Percentiles rank a stretch among this genome's conserved stretches.
phyloP scores from a whole-genome alignment of 148 eudicot species.

The Arctostaphylos glauca region DNA sequence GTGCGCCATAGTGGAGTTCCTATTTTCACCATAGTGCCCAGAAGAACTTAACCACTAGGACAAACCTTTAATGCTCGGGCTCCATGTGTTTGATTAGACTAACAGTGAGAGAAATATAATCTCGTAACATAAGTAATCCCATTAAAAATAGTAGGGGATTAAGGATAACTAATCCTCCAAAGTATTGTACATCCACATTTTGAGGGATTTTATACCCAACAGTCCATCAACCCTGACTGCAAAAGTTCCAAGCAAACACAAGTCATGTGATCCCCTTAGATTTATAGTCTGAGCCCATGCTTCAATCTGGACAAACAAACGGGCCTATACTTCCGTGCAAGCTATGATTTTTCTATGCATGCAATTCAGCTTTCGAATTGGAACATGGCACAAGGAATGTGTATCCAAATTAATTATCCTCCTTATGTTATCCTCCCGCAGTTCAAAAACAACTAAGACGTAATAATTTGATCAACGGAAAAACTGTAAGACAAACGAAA shows the following conservation, averaged over 20 bases:
- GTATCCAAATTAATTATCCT: not conserved
- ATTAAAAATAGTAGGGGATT: no score
- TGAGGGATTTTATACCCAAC: not conserved
- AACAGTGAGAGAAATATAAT: not conserved
- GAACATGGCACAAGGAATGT: not conserved
- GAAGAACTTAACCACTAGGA: not conserved
- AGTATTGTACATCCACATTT: no score
- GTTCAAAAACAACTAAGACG: not conserved
- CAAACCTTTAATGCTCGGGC: not conserved
- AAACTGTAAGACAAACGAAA: not conserved
- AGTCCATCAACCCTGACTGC: not conserved
- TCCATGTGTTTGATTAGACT: not conserved
- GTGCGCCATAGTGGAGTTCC: not conserved
- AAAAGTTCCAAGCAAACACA: not conserved
- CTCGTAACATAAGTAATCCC: not conserved
- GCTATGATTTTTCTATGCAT: not conserved
- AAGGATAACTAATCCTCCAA: no score
- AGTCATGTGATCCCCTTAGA: not conserved
- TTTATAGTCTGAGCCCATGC: not conserved
- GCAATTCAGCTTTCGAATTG: not conserved
- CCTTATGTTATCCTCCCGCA: not conserved
- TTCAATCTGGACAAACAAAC: not conserved
- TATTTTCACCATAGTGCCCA: not conserved
- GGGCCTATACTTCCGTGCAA: not conserved
- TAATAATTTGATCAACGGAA: not conserved